These are phyloP conservation scores for Pholiota adiposa DNA, from an alignment of 1,284 basidiomycete genomes.

Conservation along the genomic window DNA sequence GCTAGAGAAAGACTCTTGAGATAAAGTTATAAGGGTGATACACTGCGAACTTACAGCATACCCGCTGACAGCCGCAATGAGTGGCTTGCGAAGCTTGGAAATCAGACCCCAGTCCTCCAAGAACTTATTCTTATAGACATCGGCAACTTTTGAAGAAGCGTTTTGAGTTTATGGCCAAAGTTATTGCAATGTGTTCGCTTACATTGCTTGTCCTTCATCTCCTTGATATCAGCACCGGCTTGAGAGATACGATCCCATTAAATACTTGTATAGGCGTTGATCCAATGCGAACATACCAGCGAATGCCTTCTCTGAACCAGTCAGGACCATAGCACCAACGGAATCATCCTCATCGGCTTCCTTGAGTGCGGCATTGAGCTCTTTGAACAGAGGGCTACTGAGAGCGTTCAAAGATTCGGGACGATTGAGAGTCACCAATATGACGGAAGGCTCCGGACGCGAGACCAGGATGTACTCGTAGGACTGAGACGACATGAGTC, in stretches of 20 bases:
- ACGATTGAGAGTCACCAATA: slow-evolving; percentile 92
- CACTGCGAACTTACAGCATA: slow-evolving; percentile 73
- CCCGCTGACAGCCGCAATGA: slow-evolving; percentile 95
- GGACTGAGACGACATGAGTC: slow-evolving; percentile 44
- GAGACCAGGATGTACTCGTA: slow-evolving; percentile 82
- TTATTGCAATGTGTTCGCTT: slow-evolving; percentile 31
- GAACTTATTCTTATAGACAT: slow-evolving; percentile 90
- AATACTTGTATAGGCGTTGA: neutral
- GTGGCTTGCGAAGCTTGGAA: slow-evolving; percentile 83
- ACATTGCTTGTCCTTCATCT: slow-evolving; percentile 94
- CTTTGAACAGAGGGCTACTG: slow-evolving; percentile 76
- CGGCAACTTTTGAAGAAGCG: slow-evolving; percentile 57
- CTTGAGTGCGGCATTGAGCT: slow-evolving; percentile 78
- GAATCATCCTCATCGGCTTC: slow-evolving; percentile 75
- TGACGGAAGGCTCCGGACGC: slow-evolving; percentile 75
- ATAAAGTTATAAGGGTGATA: neutral
- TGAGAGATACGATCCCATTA: slow-evolving; percentile 5
- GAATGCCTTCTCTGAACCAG: slow-evolving; percentile 93
- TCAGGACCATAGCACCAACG: slow-evolving; percentile 89
- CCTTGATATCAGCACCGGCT: slow-evolving; percentile 92
- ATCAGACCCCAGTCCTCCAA: slow-evolving; percentile 88
- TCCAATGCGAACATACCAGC: slow-evolving; percentile 60
- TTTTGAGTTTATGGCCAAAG: slow-evolving; percentile 1
- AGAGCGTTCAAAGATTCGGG: slow-evolving; percentile 97
- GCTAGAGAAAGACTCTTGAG: slow-evolving; percentile 43